Evolutionary conservation across 192 early-diverging fungal genomes (phyloP).

Genomic region (Coemansia sp.): DNA sequence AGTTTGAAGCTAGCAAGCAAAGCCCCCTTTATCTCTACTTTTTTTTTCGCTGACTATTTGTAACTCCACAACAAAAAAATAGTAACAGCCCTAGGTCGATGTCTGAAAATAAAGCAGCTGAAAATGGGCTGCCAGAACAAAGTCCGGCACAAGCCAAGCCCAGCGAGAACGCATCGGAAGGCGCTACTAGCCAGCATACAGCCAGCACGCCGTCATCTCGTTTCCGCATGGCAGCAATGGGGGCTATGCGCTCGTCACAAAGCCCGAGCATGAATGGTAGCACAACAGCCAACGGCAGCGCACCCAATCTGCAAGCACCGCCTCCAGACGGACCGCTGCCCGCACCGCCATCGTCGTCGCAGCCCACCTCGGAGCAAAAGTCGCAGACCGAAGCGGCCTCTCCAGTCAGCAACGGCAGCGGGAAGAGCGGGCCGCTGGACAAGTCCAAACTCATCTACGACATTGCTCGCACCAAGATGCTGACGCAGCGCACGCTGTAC

Average conservation of each 20-base stretch:
- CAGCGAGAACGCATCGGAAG: conserved; percentile 1
- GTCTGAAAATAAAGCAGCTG: background rate
- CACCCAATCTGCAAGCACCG: background rate
- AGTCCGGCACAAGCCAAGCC: background rate
- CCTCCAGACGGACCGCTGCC: conserved; percentile 8
- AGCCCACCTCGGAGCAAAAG: background rate
- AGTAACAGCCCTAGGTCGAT: background rate
- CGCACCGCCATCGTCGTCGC: background rate
- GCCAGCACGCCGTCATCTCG: conserved; percentile 21
- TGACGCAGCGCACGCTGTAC: conserved; percentile 39
- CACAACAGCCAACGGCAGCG: background rate
- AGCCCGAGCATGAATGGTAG: conserved; percentile 9
- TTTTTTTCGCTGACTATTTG: background rate
- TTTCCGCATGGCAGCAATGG: conserved; percentile 28
- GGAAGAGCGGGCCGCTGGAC: conserved; percentile 3
- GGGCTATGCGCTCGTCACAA: conserved; percentile 22
- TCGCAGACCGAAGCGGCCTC: background rate
- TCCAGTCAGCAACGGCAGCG: conserved; percentile 8
- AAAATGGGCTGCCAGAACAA: background rate
- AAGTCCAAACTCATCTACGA: conserved; percentile 47
- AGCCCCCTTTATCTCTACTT: background rate
- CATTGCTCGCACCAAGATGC: conserved; percentile 46
- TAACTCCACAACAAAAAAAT: conserved; percentile 1
- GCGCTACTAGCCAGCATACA: background rate
- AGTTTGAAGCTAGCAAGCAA: too few species aligned